A percentile compares a stretch with the other conserved stretches of the same genome.
These are phyloP conservation scores for Botryotinia narcissicola DNA, from an alignment of 2,329 filamentous ascomycete species.

Conservation along the genomic window DNA sequence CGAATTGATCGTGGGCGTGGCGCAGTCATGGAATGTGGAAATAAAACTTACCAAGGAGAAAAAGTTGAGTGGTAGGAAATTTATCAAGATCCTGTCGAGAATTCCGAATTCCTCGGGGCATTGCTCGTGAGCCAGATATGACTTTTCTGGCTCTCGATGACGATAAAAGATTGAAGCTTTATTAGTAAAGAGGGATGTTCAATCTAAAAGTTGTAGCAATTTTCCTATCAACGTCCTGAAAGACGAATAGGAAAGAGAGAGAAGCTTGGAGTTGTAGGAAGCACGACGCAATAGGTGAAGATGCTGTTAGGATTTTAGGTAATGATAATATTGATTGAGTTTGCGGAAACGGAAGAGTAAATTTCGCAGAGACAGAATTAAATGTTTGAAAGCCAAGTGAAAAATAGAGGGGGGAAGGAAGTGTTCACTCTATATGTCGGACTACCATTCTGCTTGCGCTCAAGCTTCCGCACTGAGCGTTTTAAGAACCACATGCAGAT, in stretches of 20 bases:
- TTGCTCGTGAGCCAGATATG: slow-evolving; percentile 26
- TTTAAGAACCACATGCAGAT: slow-evolving; percentile 8
- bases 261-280: not conserved
- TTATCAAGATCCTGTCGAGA: slow-evolving; percentile 61
- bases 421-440: slow-evolving; percentile 13
- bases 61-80: slow-evolving; percentile 80
- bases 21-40: slow-evolving; percentile 14
- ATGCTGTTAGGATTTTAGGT: not conserved
- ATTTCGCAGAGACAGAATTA: not conserved
- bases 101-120: slow-evolving; percentile 34
- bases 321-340: not conserved
- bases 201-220: not conserved
- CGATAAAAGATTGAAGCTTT: not conserved
- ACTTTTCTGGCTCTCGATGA: slow-evolving; percentile 28
- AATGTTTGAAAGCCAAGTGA: not conserved
- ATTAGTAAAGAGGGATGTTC: not conserved
- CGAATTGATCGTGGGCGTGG: slow-evolving; percentile 6
- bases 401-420: not conserved
- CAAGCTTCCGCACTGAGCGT: slow-evolving; percentile 12
- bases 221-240: slow-evolving; percentile 2
- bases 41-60: slow-evolving; percentile 68
- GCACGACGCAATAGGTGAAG: not conserved
- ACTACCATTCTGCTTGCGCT: slow-evolving; percentile 8
- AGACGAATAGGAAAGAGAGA: slow-evolving; percentile 1
- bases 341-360: slow-evolving; percentile 3